Percentiles rank a stretch among this genome's conserved stretches.
These are phyloP conservation scores for Artomyces pyxidatus DNA, from an alignment of 768 basidiomycete genomes.

Conservation along the genomic window DNA sequence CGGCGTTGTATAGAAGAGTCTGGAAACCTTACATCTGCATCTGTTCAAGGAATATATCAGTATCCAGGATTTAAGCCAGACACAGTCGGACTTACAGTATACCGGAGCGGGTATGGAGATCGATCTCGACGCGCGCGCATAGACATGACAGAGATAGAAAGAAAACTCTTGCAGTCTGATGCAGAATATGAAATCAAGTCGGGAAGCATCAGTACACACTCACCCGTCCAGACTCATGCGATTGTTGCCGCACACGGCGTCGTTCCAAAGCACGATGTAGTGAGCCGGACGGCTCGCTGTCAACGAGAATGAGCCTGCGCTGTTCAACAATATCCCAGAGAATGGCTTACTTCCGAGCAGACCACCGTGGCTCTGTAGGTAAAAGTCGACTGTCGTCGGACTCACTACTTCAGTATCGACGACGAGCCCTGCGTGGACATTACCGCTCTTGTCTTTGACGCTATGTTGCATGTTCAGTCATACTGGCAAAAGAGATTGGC, in stretches of 20 bases:
- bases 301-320: constrained; percentile 55
- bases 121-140: constrained; percentile 72
- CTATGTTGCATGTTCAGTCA: constrained; percentile 9
- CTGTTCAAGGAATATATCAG: constrained; percentile 24
- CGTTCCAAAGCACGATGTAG: constrained; percentile 43
- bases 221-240: constrained; percentile 38
- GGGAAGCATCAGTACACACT: constrained; percentile 9
- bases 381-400: constrained; percentile 69
- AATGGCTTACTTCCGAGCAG: constrained; percentile 6
- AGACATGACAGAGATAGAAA: constrained; percentile 72
- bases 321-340: background rate
- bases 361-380: constrained; percentile 69
- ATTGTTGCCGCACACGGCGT: no score
- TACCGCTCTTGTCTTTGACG: constrained; percentile 57
- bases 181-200: constrained; percentile 1
- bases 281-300: constrained; percentile 51
- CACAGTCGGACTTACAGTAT: constrained; percentile 46
- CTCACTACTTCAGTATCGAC: constrained; percentile 62
- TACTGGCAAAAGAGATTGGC: background rate
- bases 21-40: constrained; percentile 48
- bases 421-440: constrained; percentile 70
- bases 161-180: constrained; percentile 62
- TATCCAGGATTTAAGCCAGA: background rate
- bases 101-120: constrained; percentile 79
- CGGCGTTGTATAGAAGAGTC: background rate